These are phyloP conservation scores for Zoysia pacifica DNA, from an alignment of 176 grass and related monocot genomes.

Conservation along the genomic window DNA sequence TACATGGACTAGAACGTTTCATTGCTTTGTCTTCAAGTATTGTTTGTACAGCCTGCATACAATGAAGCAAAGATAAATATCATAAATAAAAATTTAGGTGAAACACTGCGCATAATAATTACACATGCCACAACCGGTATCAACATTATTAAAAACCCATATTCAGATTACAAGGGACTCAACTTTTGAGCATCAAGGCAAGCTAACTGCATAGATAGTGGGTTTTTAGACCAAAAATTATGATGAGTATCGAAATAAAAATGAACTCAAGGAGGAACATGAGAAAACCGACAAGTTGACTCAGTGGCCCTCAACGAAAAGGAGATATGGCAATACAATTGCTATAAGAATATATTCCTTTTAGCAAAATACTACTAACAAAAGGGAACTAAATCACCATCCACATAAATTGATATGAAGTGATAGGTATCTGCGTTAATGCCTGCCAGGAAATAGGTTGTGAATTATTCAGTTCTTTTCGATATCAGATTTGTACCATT, in stretches of 20 bases:
- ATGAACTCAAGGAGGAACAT: neutral
- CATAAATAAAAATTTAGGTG: neutral
- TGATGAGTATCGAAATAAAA: neutral
- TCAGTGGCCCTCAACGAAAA: slow-evolving; percentile 16
- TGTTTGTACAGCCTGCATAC: slow-evolving; percentile 59
- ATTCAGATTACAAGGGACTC: neutral
- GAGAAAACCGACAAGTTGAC: slow-evolving; percentile 1
- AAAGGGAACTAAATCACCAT: neutral
- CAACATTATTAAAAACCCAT: neutral
- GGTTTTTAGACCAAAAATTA: neutral
- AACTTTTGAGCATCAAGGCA: neutral
- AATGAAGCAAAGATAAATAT: slow-evolving; percentile 5
- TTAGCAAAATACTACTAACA: neutral
- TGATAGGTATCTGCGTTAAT: neutral
- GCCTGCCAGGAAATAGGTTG: slow-evolving; percentile 5
- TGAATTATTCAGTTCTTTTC: neutral
- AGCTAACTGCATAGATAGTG: neutral
- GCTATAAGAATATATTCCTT: slow-evolving; percentile 26
- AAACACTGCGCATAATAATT: neutral
- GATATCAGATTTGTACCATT: slow-evolving; percentile 1
- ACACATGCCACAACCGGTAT: neutral
- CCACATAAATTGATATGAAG: slow-evolving; percentile 20
- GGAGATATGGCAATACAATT: neutral
- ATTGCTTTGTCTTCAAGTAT: slow-evolving; percentile 50
- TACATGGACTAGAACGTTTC: slow-evolving; percentile 41